Base-by-base conservation (phyloP, 805 yeast species). In the Teunomyces kruisii region DNA sequence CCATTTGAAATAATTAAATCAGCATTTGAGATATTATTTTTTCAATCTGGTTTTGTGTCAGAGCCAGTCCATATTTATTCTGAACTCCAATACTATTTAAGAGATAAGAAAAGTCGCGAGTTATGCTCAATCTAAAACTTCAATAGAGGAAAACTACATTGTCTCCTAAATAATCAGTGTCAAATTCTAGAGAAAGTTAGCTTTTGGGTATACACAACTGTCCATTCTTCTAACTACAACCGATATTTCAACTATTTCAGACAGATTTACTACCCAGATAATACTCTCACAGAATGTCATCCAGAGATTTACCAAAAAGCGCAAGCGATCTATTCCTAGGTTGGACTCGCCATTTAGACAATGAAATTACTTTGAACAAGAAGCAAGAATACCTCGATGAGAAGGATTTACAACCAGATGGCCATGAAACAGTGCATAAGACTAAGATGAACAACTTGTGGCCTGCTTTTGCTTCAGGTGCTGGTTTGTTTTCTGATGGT, bases 401-500 rank as follows among this genome's bases (percentile, higher is more conserved):
- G 13, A 42, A 48, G 24, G 47, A 43, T 24, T 36, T 32, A 24
- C 50, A 50, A 37, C 48, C 50, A 8, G 48, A 45, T 9, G 36
- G 29, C 7, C 24, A 38, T 13, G 39, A 29, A 10, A 13, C 30
- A 3, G 48, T 35, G 2, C 43, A 39, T 24, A 49, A 51, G 28
- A 58, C 56, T 12, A 46, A 56, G 31, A 56, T 49, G 51, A 60
- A 57, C 40, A 61, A 57, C 52, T 50, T 58, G 39, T 61, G 65
- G 65, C 64, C 65, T 7, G 64, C 64, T 3, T 60, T 61, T 40
- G 45, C 54, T 32, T 83, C 96, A 1, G 97, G 97, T 50, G 94
- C 96, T 0, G 97, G 97, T 44, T 74, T 91, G 38, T 90, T 91
- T 67, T 84, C 95, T 30, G 98, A 92, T 67, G 97, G 97, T 43